These are phyloP conservation scores for Arachis monticola DNA, from an alignment of 331 rosid species.

Conservation along the genomic window DNA sequence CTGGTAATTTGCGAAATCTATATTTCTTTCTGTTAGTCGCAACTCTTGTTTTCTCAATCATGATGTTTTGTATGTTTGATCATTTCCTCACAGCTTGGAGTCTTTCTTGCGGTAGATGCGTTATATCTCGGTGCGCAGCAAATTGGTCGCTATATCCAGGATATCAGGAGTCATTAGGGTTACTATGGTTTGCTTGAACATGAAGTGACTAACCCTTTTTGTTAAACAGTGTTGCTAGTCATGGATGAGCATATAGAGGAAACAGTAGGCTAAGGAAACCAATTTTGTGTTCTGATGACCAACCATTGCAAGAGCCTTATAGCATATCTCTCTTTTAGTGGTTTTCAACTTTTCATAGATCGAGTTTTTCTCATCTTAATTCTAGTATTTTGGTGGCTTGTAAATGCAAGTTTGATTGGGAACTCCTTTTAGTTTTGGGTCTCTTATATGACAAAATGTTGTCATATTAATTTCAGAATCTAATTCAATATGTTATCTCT, in stretches of 20 bases:
- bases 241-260: slow-evolving; percentile 33
- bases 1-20: slow-evolving; percentile 59
- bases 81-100: slow-evolving; percentile 60
- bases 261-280: slow-evolving; percentile 43
- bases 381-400: slow-evolving; percentile 2
- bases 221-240: slow-evolving; percentile 26
- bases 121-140: slow-evolving; percentile 78
- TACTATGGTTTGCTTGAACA: slow-evolving; percentile 27
- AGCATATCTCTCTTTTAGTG: slow-evolving; percentile 2
- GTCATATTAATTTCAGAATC: too few relatives aligned
- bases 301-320: not conserved
- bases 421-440: slow-evolving; percentile 14
- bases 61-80: slow-evolving; percentile 27
- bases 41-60: slow-evolving; percentile 16
- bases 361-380: slow-evolving; percentile 4
- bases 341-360: slow-evolving; percentile 19
- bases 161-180: slow-evolving; percentile 62
- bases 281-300: slow-evolving; percentile 34
- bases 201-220: slow-evolving; percentile 13
- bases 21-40: not conserved
- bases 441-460: not conserved
- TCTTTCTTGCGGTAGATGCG: slow-evolving; percentile 72
- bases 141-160: slow-evolving; percentile 73
- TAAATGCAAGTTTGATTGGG: slow-evolving; percentile 36
- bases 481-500: too few relatives aligned